Base-by-base conservation (phyloP, 2,329 filamentous ascomycete genomes). In the Pseudogymnoascus sp. region DNA sequence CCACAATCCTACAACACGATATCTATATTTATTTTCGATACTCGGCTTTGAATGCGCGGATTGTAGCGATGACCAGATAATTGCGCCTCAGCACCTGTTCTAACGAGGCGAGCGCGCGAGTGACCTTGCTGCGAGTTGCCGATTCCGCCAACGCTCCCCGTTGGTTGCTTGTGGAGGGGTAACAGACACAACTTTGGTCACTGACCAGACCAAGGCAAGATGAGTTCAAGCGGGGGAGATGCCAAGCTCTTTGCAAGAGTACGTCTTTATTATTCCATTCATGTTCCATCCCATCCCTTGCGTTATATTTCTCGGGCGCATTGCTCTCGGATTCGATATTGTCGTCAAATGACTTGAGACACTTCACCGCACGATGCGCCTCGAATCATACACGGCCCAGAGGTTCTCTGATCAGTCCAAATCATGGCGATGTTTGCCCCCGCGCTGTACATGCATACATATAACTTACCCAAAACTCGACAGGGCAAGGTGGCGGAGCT, bases 401-500 rank as follows among this genome's bases (percentile, higher is more conserved):
- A 60, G 57, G 36, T 25, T 64, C 61, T 60, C 41, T 62, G 50
- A 37, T 36, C 59, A 47, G 47, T 37, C 58, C 41, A 15, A 53
- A 33, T 25, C 28, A 53, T 53, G 47, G 60, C 65, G 33, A 69
- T 73, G 69, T 72, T 70, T 67, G 64, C 71, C 25, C 66, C 71
- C 60, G 67, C 68, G 62, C 69, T 68, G 60, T 60, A 62, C 15
- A 1, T 58, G 37, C 57, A 58, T 39, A 57, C 57, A 41, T 63
- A 62, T 59, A 63, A 63, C 68, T 71, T 66, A 71, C 68, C 66
- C 65, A 69, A 68, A 63, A 65, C 67, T 63, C 68, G 63, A 79
- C 89, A 99, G 94, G 94, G 94, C 82, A 99, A 99, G 83, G 94
- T 97, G 67, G 92, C 93, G 65, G 94, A 99, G 83, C 82, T 99